These are phyloP conservation scores for Zea luxurians DNA, from an alignment of 176 grass and related monocot species.

Conservation along the genomic window DNA sequence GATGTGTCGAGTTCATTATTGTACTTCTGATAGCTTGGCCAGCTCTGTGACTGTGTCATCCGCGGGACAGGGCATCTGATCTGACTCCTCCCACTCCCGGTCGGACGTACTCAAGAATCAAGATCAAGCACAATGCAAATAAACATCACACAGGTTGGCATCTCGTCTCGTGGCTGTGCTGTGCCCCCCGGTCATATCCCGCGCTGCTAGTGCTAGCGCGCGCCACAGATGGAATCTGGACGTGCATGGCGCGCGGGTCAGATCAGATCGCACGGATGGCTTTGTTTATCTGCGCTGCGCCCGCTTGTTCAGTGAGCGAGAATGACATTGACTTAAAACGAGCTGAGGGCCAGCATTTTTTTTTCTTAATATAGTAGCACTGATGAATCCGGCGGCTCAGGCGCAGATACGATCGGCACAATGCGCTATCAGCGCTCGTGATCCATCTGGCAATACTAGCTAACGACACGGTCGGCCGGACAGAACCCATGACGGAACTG, in stretches of 20 bases:
- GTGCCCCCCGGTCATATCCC: no score
- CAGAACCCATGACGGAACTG: neutral
- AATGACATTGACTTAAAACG: neutral
- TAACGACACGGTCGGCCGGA: neutral
- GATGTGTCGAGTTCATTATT: no score
- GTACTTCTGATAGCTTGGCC: no score
- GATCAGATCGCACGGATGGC: slow-evolving; percentile 23
- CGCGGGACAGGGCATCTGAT: neutral
- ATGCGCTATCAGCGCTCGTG: slow-evolving; percentile 9
- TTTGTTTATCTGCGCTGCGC: neutral
- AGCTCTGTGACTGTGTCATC: neutral
- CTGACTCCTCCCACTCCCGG: no score
- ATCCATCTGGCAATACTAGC: neutral
- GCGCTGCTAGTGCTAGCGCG: neutral
- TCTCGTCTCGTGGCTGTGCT: no score
- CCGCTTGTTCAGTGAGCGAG: neutral
- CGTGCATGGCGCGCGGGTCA: neutral
- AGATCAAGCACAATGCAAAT: no score
- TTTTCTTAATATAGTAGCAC: neutral
- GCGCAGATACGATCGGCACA: slow-evolving; percentile 9
- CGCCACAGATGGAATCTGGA: slow-evolving; percentile 42
- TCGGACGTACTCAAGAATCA: no score
- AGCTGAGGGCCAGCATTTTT: neutral
- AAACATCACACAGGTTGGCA: no score
- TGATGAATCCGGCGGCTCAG: neutral